Percentiles rank a stretch among this genome's conserved stretches.
These are phyloP conservation scores for Juncus effusus DNA, from an alignment of 176 grass and related monocot genomes.

Conservation along the genomic window DNA sequence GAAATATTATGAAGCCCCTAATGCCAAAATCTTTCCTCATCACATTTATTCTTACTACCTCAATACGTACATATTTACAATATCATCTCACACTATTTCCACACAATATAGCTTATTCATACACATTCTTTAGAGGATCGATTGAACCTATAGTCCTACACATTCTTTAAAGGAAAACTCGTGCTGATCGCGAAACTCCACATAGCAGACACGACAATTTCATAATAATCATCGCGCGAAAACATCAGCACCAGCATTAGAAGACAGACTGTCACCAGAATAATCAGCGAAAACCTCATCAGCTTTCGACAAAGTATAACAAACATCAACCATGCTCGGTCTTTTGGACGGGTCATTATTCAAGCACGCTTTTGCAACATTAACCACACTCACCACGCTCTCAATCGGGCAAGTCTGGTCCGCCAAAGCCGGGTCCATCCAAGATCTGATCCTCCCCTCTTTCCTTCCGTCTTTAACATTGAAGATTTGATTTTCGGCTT, in stretches of 20 bases:
- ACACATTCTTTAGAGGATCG: no score
- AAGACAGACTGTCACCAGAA: constrained; percentile 57
- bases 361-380: constrained; percentile 70
- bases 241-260: constrained; percentile 34
- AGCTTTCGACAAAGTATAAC: constrained; percentile 79
- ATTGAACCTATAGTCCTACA: no score
- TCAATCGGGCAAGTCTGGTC: constrained; percentile 67
- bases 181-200: no score
- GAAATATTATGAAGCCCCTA: no score
- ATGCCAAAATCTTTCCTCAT: no score
- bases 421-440: constrained; percentile 67
- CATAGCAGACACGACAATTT: background rate
- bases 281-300: constrained; percentile 71
- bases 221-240: constrained; percentile 40
- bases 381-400: constrained; percentile 51
- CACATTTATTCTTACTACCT: no score
- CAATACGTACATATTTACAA: no score
- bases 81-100: no score
- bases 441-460: constrained; percentile 46
- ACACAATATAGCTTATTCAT: no score
- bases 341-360: constrained; percentile 70
- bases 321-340: constrained; percentile 90
- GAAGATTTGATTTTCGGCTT: constrained; percentile 64
- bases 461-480: constrained; percentile 19
- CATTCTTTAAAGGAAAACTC: no score